A percentile compares a stretch with the other conserved stretches of the same genome.
Evolutionary conservation across 2,329 filamentous ascomycete species (phyloP).

Genomic region (Sclerotinia trifoliorum): DNA sequence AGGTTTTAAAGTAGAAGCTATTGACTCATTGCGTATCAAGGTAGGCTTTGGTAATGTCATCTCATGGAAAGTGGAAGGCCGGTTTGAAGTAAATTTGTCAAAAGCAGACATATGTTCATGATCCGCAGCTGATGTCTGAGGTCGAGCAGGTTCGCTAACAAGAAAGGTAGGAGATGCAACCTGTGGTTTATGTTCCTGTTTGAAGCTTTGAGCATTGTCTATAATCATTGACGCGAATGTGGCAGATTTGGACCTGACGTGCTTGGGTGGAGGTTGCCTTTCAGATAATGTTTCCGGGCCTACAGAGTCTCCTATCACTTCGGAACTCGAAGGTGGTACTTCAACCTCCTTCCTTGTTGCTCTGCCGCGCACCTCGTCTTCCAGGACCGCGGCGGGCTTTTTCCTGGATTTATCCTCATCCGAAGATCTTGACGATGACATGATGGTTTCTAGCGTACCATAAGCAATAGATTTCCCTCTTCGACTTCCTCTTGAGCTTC

Average conservation of each 20-base stretch:
- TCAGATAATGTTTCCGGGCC: conserved; percentile 28
- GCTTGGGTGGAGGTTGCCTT: conserved; percentile 28
- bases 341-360: conserved; percentile 42
- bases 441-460: conserved; percentile 64
- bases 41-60: conserved; percentile 32
- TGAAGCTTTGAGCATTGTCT: conserved; percentile 41
- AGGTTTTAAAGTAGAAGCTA: conserved; percentile 32
- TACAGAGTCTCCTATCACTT: conserved; percentile 21
- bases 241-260: conserved; percentile 42
- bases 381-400: conserved; percentile 54
- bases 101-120: conserved; percentile 29
- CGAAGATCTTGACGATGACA: conserved; percentile 63
- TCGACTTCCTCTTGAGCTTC: conserved; percentile 33
- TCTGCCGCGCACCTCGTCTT: conserved; percentile 54
- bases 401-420: conserved; percentile 61
- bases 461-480: conserved; percentile 47
- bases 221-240: conserved; percentile 48
- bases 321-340: conserved; percentile 19
- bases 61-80: conserved; percentile 28
- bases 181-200: conserved; percentile 40
- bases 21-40: conserved; percentile 35
- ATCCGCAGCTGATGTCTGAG: conserved; percentile 52
- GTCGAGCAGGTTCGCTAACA: conserved; percentile 55
- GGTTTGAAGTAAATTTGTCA: conserved; percentile 22
- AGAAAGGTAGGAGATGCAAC: conserved; percentile 46